These are phyloP conservation scores for Galerina marginata DNA, from an alignment of 768 basidiomycete species.

Conservation along the genomic window DNA sequence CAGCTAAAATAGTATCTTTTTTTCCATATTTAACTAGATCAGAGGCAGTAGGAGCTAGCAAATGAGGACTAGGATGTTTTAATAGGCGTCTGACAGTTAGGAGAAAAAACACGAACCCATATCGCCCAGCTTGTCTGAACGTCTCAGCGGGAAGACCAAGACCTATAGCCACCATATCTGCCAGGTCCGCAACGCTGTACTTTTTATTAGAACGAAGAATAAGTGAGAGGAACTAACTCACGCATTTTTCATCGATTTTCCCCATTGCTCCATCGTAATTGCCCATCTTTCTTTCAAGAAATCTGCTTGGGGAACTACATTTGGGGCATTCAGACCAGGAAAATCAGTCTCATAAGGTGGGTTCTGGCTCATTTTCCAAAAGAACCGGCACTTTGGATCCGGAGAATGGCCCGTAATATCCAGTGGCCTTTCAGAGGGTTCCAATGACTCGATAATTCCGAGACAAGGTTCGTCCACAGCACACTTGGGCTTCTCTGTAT, in stretches of 20 bases:
- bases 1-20: conserved; percentile 86
- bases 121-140: conserved; percentile 81
- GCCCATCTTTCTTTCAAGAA: conserved; percentile 69
- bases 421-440: conserved; percentile 80
- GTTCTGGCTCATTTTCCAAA: conserved; percentile 80
- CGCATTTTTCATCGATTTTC: conserved; percentile 86
- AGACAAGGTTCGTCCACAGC: conserved; percentile 85
- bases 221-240: conserved; percentile 41
- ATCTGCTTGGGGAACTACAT: conserved; percentile 75
- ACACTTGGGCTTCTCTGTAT: conserved; percentile 92
- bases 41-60: conserved; percentile 94
- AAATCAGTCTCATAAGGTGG: conserved; percentile 83
- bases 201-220: conserved; percentile 4
- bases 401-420: conserved; percentile 82
- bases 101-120: conserved; percentile 61
- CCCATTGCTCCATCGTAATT: conserved; percentile 84
- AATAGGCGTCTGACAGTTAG: not conserved
- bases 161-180: conserved; percentile 87
- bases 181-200: conserved; percentile 80
- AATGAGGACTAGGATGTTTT: conserved; percentile 62
- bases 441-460: conserved; percentile 75
- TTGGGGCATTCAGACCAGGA: conserved; percentile 78
- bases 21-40: conserved; percentile 81
- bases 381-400: conserved; percentile 95
- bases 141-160: conserved; percentile 73